Evolutionary conservation across 2,329 filamentous ascomycete genomes (phyloP).

Genomic region (Cladophialophora immunda): DNA sequence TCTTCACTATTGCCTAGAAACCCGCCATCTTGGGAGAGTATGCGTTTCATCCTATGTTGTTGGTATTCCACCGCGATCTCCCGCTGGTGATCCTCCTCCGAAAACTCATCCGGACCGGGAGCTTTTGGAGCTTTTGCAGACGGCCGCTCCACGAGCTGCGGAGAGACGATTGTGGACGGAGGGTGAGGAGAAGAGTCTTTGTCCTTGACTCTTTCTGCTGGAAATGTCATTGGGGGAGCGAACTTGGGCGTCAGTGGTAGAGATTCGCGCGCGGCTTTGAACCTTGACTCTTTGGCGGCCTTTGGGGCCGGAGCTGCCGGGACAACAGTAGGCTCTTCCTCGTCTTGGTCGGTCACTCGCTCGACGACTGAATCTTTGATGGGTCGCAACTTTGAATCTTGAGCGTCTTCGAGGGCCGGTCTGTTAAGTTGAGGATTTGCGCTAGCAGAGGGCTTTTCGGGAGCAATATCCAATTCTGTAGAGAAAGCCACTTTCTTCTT

Average conservation of each 20-base stretch:
- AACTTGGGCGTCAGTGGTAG: slow-evolving; percentile 44
- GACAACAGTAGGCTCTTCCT: slow-evolving; percentile 30
- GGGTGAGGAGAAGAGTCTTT: slow-evolving; percentile 44
- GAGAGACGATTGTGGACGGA: slow-evolving; percentile 62
- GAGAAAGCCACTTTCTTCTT: slow-evolving; percentile 86
- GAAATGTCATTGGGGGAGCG: slow-evolving; percentile 41
- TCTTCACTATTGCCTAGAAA: slow-evolving; percentile 70
- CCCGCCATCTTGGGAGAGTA: slow-evolving; percentile 82
- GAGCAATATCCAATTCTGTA: slow-evolving; percentile 74
- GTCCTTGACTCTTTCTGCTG: slow-evolving; percentile 21
- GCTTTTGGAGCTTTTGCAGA: slow-evolving; percentile 43
- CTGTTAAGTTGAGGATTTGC: slow-evolving; percentile 30
- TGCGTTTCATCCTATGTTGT: slow-evolving; percentile 80
- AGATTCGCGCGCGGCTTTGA: slow-evolving; percentile 37
- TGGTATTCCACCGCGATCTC: slow-evolving; percentile 87
- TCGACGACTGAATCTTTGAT: slow-evolving; percentile 57
- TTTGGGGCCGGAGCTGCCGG: slow-evolving; percentile 39
- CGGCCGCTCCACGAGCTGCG: slow-evolving; percentile 66
- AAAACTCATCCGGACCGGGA: slow-evolving; percentile 71
- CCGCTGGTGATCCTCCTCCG: slow-evolving; percentile 75
- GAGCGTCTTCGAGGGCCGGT: background rate
- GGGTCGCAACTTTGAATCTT: slow-evolving; percentile 31
- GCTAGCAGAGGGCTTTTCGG: slow-evolving; percentile 35
- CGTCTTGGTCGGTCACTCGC: slow-evolving; percentile 43
- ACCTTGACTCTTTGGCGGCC: slow-evolving; percentile 36